Evolutionary conservation across 1,284 basidiomycete species (phyloP), one percentile per base, ranked within the genome.

Genomic region (Rhizopogon hawkerae): DNA sequence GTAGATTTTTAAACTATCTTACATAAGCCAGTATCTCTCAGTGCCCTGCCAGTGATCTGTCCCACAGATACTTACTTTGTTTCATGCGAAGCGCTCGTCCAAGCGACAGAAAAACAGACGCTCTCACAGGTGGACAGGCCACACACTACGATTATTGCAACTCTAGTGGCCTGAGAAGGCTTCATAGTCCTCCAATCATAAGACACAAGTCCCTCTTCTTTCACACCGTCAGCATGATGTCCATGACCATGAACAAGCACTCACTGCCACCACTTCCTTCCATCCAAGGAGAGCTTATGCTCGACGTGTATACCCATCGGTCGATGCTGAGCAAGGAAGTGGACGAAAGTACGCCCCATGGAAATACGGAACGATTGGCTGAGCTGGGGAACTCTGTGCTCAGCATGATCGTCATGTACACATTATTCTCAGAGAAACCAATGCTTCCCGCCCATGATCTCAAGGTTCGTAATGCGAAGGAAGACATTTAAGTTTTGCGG

Each of bases 301-400:
- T 81, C 41, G 77, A 78, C 54, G 68, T 81, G 42, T 73, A 68
- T 57, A 75, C 71, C 0, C 76, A 79, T 45, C 58, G 55, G 23
- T 68, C 73, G 0, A 35, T 49, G 33, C 55, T 60, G 48, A 37
- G 46, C 21, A 39, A 5, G 0, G 63, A 67, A 37, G 46, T 46
- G 34, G 55, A 62, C 11, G 63, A 68, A 38, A 56, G 67, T 0
- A 39, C 52, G 16, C 67, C 69, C 35, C 75, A 76, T 52, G 77
- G 77, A 5, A 72, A 74, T 51, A 66, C 63, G 10, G 68, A 72
- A 11, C 74, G 79, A 34, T 67, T 81, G 18, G 68, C 69, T 11
- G 68, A 73, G 48, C 66, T 81, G 10, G 79, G 79, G 8, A 57
- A 60, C 29, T 66, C 63, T 38, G 69, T 71, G 9, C 61, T 79